Evolutionary conservation across 306 rosid genomes (phyloP).

Genomic region (Cucumis sativus): DNA sequence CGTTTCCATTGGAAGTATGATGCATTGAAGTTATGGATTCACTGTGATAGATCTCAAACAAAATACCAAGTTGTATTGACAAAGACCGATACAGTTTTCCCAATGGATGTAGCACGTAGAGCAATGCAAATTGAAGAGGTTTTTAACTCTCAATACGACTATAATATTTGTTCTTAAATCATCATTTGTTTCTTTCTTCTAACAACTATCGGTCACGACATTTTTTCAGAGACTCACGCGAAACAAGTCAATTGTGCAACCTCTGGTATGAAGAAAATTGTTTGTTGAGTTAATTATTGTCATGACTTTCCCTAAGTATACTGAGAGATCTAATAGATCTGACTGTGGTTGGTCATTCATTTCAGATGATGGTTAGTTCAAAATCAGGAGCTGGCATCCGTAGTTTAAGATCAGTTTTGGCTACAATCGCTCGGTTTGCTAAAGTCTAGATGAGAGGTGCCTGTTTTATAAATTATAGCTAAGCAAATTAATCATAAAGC

Average conservation of each 20-base stretch:
- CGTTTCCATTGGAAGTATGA: background rate
- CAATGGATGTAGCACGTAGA: conserved; percentile 83
- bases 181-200: conserved; percentile 2
- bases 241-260: conserved; percentile 64
- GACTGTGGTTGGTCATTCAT: background rate
- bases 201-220: conserved; percentile 10
- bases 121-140: conserved; percentile 95
- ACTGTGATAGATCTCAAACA: conserved; percentile 60
- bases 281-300: conserved; percentile 7
- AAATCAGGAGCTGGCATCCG: conserved; percentile 90
- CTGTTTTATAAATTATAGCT: background rate
- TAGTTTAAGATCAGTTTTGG: conserved; percentile 66
- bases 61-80: conserved; percentile 84
- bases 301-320: background rate
- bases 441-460: conserved; percentile 24
- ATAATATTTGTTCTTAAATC: background rate
- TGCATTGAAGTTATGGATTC: conserved; percentile 5
- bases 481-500: background rate
- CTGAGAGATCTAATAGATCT: background rate
- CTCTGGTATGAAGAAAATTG: conserved; percentile 43
- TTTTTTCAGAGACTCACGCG: conserved; percentile 50
- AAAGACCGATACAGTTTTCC: conserved; percentile 70
- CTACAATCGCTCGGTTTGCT: conserved; percentile 56
- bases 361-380: conserved; percentile 93
- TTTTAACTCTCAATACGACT: background rate